A percentile compares a stretch with the other conserved stretches of the same genome.
Conservation (phyloP, 345 rosid species). For the Schrenkiella parvula region DNA sequence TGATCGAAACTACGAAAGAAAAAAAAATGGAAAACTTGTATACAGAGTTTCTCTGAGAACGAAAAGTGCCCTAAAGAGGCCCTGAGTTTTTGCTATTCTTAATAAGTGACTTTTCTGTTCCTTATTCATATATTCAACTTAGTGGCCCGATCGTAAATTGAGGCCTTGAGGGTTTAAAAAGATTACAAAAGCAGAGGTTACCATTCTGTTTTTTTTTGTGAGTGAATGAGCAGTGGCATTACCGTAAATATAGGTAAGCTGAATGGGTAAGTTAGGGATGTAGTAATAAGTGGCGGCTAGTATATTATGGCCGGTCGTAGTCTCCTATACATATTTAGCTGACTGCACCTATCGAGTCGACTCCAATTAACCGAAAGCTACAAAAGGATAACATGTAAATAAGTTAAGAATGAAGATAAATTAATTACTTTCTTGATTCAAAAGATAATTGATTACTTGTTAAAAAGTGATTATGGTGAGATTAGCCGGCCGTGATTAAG, state of each 20-base stretch:
- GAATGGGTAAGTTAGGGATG: background rate
- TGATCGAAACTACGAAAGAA: background rate
- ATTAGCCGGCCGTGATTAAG: background rate
- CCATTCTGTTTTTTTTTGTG: background rate
- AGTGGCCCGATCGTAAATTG: background rate
- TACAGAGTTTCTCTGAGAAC: background rate
- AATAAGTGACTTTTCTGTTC: background rate
- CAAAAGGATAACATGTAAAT: constrained; percentile 1
- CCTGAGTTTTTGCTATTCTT: constrained; percentile 7
- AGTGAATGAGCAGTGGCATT: constrained; percentile 9
- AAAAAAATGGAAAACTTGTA: background rate
- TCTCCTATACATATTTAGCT: background rate
- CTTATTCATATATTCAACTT: background rate
- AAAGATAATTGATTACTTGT: background rate
- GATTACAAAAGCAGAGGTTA: background rate
- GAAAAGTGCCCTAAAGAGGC: background rate
- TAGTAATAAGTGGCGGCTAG: background rate
- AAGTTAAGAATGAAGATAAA: background rate
- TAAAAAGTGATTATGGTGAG: background rate
- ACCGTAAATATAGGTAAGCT: background rate
- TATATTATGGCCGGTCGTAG: constrained; percentile 14
- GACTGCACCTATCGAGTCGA: background rate
- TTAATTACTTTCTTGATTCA: constrained; percentile 1
- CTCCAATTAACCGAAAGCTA: constrained; percentile 5
- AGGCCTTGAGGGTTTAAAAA: background rate